These are phyloP conservation scores for Globisporangium orthogonon DNA, from an alignment of 352 stramenopile genomes.

Conservation along the genomic window DNA sequence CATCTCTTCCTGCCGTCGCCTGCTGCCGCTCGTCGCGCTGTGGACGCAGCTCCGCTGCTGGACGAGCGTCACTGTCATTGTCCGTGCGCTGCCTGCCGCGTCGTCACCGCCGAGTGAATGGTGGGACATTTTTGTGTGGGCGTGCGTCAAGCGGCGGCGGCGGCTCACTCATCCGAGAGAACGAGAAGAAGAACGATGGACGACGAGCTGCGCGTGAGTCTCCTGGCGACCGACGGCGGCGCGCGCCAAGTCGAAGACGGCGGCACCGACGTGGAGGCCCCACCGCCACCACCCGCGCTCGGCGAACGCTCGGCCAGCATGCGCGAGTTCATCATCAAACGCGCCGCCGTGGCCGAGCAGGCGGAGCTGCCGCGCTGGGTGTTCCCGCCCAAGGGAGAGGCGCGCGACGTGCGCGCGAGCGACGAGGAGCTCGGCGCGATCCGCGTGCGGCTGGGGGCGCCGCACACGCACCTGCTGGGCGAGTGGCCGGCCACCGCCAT, in stretches of 20 bases:
- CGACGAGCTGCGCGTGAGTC: slow-evolving; percentile 38
- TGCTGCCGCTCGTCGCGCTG: too few species aligned
- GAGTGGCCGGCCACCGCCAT: slow-evolving; percentile 80
- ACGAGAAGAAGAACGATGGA: slow-evolving; percentile 20
- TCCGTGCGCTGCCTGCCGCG: too few species aligned
- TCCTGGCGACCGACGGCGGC: slow-evolving; percentile 18
- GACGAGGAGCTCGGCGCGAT: slow-evolving; percentile 28
- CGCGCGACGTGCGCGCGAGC: slow-evolving; percentile 13
- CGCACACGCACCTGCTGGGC: slow-evolving; percentile 29
- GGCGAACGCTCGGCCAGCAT: slow-evolving; percentile 6
- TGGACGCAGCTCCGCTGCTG: too few species aligned
- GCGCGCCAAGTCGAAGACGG: background rate
- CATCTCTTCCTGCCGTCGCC: too few species aligned
- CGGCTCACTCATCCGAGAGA: background rate
- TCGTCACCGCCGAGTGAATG: too few species aligned
- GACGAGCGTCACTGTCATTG: too few species aligned
- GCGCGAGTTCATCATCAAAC: slow-evolving; percentile 7
- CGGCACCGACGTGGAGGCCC: background rate
- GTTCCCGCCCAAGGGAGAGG: slow-evolving; percentile 34
- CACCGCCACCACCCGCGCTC: background rate
- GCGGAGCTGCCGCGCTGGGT: slow-evolving; percentile 31
- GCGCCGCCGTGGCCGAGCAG: slow-evolving; percentile 10
- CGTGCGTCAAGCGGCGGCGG: too few species aligned
- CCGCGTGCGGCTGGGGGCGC: slow-evolving; percentile 18
- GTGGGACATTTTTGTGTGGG: too few species aligned